phyloP scores from a whole-genome alignment of 371 early-diverging fungal species.

The Dichotomocladium elegans region DNA sequence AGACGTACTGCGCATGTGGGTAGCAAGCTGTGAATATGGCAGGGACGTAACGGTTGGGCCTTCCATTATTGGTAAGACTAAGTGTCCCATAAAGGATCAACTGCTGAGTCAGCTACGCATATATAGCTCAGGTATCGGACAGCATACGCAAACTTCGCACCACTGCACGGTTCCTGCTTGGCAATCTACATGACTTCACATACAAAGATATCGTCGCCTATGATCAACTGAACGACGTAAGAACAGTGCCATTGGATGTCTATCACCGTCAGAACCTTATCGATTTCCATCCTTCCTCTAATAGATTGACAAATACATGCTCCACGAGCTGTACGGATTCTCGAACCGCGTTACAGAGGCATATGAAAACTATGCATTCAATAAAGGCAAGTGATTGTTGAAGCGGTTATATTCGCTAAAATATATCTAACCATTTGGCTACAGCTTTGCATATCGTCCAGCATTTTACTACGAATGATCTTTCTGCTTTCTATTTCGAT shows the following conservation, averaged over 20 bases:
- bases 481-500: slow-evolving; percentile 85
- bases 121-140: slow-evolving; percentile 57
- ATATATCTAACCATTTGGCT: background rate
- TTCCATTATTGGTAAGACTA: slow-evolving; percentile 55
- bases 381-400: slow-evolving; percentile 49
- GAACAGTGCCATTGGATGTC: background rate
- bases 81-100: no score
- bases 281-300: background rate
- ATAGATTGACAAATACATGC: slow-evolving; percentile 71
- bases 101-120: no score
- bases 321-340: slow-evolving; percentile 63
- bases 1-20: slow-evolving; percentile 83
- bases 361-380: slow-evolving; percentile 64
- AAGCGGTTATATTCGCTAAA: background rate
- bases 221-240: slow-evolving; percentile 46
- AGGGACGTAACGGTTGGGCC: slow-evolving; percentile 76
- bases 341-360: slow-evolving; percentile 49
- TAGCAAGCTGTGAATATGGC: slow-evolving; percentile 81
- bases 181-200: slow-evolving; percentile 71
- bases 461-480: slow-evolving; percentile 61
- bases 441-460: slow-evolving; percentile 41
- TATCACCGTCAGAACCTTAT: background rate
- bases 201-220: slow-evolving; percentile 48
- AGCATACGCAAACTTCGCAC: slow-evolving; percentile 74
- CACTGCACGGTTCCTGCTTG: slow-evolving; percentile 77